phyloP scores from a whole-genome alignment of 306 rosid genomes.

The Acacia acuminata region DNA sequence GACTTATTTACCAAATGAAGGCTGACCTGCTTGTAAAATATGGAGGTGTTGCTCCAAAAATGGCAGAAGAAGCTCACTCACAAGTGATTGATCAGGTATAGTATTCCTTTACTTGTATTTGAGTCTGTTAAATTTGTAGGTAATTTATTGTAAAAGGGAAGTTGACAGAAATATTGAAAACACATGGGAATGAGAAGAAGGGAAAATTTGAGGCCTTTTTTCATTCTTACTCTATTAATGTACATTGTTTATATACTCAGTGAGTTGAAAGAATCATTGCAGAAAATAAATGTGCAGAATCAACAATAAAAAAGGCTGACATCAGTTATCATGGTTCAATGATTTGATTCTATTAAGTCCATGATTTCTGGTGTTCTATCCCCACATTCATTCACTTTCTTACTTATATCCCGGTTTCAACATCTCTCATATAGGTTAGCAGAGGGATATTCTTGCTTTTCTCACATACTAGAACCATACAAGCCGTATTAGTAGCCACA shows the following conservation, averaged over 20 bases:
- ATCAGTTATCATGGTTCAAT: neutral
- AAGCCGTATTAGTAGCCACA: neutral
- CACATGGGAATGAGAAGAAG: neutral
- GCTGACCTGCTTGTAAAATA: constrained; percentile 84
- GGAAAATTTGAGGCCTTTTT: neutral
- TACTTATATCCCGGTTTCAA: constrained; percentile 6
- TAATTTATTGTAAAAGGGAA: neutral
- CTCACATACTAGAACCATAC: neutral
- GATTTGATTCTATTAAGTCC: neutral
- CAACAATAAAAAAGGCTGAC: neutral
- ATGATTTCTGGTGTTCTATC: neutral
- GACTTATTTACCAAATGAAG: constrained; percentile 49
- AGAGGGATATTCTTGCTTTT: neutral
- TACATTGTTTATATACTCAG: neutral
- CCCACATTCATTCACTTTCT: neutral
- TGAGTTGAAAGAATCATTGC: neutral
- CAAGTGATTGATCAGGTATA: constrained; percentile 84
- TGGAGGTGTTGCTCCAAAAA: constrained; percentile 98
- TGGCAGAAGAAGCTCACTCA: constrained; percentile 95
- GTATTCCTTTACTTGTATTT: neutral
- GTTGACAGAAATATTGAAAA: neutral
- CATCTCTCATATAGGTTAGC: neutral
- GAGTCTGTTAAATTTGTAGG: neutral
- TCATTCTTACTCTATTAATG: neutral
- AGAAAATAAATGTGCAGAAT: neutral